Evolutionary conservation across 1,139 yeast genomes (phyloP), one percentile per base, ranked within the genome.

Genomic region (Suhomyces bribrorum): DNA sequence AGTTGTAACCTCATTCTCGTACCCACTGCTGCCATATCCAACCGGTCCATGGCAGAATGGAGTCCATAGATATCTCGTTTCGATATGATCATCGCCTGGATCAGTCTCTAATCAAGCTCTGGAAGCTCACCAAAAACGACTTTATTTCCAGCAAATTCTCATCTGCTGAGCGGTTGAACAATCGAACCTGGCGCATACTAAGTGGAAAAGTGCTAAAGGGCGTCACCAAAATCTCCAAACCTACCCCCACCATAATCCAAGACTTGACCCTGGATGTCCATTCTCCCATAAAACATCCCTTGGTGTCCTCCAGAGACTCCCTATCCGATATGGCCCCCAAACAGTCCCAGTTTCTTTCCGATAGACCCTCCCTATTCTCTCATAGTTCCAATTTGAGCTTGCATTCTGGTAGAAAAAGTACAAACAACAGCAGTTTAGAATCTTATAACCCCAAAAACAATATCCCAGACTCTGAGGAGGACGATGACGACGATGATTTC

Each of bases 141-240:
- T 36, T 41, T 22, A 33, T 43, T 2, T 31, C 43, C 5, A 32
- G 51, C 30, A 46, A 38, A 16, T 37, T 35, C 30, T 24, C 45
- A 7, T 44, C 49, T 12, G 36, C 48, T 4, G 43, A 44, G 32
- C 37, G 53, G 26, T 35, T 49, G 25, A 49, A 49, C 29, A 48
- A 49, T 32, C 44, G 53, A 9, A 43, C 50, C 24, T 49, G 53
- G 53, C 38, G 53, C n/a, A 32, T 49, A 18, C 35, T 49, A 29
- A 48, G 40, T 35, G 39, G 36, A 22, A 41, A 49, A 27, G 36
- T 47, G 24, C 26, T 46, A n/a, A 36, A 36, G 9, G 29, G 12
- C 6, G 27, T 9, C n/a, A 13, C 18, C 3, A 27, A 14, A 14
- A 9, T 7, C 17, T 7, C 30, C 17, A 14, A 27, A 1, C 11